Evolutionary conservation across 108 stramenopile genomes (phyloP).

Genomic region (Nannochloropsis gaditana): DNA sequence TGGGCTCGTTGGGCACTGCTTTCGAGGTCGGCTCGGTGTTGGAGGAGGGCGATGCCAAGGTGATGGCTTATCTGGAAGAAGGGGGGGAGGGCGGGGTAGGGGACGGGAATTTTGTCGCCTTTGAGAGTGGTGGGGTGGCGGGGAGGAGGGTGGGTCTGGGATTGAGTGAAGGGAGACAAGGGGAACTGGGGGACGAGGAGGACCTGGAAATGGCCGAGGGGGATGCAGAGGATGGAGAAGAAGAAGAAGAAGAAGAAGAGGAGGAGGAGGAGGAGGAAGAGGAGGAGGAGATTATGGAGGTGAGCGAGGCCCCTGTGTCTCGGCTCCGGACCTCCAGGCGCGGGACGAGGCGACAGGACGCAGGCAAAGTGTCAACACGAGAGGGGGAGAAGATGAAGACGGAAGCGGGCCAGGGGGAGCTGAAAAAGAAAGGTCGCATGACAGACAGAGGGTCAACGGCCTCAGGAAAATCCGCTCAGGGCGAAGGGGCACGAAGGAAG

Average conservation of each 20-base stretch:
- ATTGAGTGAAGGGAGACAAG: constrained; percentile 13
- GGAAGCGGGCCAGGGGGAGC: too few species aligned
- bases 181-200: neutral
- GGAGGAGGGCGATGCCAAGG: constrained; percentile 40
- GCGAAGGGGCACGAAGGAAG: constrained; percentile 20
- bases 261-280: constrained; percentile 24
- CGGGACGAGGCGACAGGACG: neutral
- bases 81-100: constrained; percentile 32
- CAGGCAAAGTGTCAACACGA: neutral
- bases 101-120: constrained; percentile 36
- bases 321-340: neutral
- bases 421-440: neutral
- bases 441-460: neutral
- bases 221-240: neutral
- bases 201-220: neutral
- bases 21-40: constrained; percentile 29
- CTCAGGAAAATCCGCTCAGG: constrained; percentile 19
- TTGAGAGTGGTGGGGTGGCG: constrained; percentile 28
- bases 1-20: constrained; percentile 37
- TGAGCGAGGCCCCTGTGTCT: neutral
- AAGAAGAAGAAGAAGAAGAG: constrained; percentile 25
- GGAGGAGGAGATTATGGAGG: neutral
- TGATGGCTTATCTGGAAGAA: neutral
- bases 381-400: neutral
- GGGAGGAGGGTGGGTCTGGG: constrained; percentile 17